A percentile compares a stretch with the other conserved stretches of the same genome.
Evolutionary conservation across 176 grass and related monocot species (phyloP).

Genomic region (Pharus latifolius): DNA sequence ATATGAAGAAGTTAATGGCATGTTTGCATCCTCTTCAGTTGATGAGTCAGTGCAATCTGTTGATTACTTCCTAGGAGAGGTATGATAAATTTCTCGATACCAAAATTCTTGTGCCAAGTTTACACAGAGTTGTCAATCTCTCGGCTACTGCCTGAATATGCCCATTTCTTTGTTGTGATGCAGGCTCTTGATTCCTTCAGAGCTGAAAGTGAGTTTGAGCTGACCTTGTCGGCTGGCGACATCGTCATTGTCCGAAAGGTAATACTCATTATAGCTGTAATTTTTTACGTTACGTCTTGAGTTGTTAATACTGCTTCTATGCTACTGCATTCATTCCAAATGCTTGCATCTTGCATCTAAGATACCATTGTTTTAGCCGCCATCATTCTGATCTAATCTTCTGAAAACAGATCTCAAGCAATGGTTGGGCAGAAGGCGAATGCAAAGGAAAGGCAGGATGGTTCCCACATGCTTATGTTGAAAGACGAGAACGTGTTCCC

Average conservation of each 20-base stretch:
- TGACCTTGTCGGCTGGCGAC: conserved; percentile 69
- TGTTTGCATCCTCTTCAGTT: conserved; percentile 40
- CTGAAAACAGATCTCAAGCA: conserved; percentile 47
- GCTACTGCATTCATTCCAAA: too few species aligned
- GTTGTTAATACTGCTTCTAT: background rate
- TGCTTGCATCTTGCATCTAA: background rate
- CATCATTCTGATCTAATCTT: background rate
- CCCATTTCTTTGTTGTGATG: background rate
- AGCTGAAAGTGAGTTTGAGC: conserved; percentile 86
- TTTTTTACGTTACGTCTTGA: background rate
- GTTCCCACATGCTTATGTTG: conserved; percentile 73
- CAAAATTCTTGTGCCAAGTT: background rate
- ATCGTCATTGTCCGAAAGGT: conserved; percentile 90
- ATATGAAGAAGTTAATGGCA: conserved; percentile 55
- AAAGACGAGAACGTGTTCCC: conserved; percentile 63
- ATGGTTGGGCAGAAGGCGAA: conserved; percentile 95
- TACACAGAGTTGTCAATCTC: background rate
- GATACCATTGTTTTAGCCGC: background rate
- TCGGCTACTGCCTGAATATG: background rate
- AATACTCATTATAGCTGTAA: background rate
- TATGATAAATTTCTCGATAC: conserved; percentile 1
- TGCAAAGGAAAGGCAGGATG: conserved; percentile 95
- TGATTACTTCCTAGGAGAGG: conserved; percentile 82
- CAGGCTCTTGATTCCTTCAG: conserved; percentile 75
- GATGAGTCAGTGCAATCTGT: conserved; percentile 48